phyloP scores from a whole-genome alignment of 2,329 filamentous ascomycete species.

The Neonectria ditissima region DNA sequence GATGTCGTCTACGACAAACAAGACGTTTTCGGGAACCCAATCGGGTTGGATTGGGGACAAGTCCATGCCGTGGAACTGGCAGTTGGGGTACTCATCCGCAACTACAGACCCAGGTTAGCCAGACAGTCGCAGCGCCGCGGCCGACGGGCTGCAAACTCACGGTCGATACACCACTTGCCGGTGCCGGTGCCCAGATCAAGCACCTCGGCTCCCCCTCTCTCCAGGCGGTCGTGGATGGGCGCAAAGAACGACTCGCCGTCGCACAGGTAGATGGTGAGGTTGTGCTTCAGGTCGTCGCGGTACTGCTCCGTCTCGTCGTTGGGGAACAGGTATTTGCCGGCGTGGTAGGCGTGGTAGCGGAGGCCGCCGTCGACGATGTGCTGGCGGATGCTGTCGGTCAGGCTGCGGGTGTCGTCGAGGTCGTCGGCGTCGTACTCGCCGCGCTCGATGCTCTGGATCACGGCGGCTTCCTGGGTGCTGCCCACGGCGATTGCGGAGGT shows the following conservation, averaged over 20 bases:
- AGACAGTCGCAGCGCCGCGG: neutral
- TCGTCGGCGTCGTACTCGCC: constrained; percentile 45
- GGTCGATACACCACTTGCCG: constrained; percentile 63
- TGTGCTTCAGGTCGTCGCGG: constrained; percentile 56
- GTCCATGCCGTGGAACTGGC: constrained; percentile 61
- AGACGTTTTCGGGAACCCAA: constrained; percentile 63
- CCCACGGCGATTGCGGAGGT: constrained; percentile 49
- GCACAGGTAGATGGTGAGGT: constrained; percentile 54
- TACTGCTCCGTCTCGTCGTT: constrained; percentile 58
- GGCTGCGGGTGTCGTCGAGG: constrained; percentile 53
- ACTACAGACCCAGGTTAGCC: constrained; percentile 50
- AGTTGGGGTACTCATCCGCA: constrained; percentile 59
- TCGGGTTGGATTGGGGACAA: constrained; percentile 65
- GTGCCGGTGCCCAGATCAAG: constrained; percentile 65
- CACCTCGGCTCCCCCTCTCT: constrained; percentile 53
- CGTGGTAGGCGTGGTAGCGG: constrained; percentile 56
- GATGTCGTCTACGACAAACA: constrained; percentile 65
- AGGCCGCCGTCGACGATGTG: constrained; percentile 57
- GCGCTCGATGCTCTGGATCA: constrained; percentile 50
- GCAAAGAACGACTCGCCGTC: constrained; percentile 57
- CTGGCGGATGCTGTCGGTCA: constrained; percentile 57
- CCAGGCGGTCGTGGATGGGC: constrained; percentile 55
- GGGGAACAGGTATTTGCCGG: constrained; percentile 57
- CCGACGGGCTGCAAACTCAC: constrained; percentile 50
- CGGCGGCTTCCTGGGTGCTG: constrained; percentile 44